Base-by-base conservation (phyloP, 73 alveolate species). In the Symbiodinium pilosum region DNA sequence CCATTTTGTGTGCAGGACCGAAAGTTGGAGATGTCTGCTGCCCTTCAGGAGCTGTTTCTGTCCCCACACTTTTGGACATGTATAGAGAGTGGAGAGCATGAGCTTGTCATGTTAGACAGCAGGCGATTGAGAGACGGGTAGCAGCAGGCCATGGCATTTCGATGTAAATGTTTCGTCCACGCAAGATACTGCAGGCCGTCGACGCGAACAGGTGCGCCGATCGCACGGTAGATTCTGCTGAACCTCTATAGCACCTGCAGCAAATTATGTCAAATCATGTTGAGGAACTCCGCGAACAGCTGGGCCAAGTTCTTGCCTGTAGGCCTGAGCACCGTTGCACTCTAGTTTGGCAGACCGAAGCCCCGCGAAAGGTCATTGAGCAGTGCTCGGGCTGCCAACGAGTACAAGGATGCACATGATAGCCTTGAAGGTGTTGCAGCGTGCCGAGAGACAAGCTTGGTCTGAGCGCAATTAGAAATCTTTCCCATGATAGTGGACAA, bases 311-410 rank as follows among this genome's bases (percentile, higher is more conserved):
- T 38, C 81, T 64, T 28, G 81, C 81, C 30, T 64, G 81, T 38
- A 64, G 81, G 81, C 81, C 30, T 64, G 81, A n/a, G 30, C 32
- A 30, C 73, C 26, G 73, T 30, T 24, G 26, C n/a, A n/a, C n/a
- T 6, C 59, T 47, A 14, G 59, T 47, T 47, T 47, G 59, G 21
- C 59, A 6, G 14, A 47, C 14, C 6, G 59, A 47, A 14, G 59
- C 9, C 21, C 81, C 81, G 1, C 9, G 38, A 32, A 18, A 64
- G 81, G 81, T 64, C 81, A 64, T n/a, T 64, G 81, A 64, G 81
- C 81, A 64, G 81, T 64, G 81, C 81, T n/a, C 81, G 81, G 81
- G 81, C 81, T 28, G 81, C 81, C 1, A 64, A 64, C 81, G 81
- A 64, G 30, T 64, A 64, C 81, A 64, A 64, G 81, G 81, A 64